Conservation (phyloP, 768 basidiomycete genomes). For the Russula earlei region DNA sequence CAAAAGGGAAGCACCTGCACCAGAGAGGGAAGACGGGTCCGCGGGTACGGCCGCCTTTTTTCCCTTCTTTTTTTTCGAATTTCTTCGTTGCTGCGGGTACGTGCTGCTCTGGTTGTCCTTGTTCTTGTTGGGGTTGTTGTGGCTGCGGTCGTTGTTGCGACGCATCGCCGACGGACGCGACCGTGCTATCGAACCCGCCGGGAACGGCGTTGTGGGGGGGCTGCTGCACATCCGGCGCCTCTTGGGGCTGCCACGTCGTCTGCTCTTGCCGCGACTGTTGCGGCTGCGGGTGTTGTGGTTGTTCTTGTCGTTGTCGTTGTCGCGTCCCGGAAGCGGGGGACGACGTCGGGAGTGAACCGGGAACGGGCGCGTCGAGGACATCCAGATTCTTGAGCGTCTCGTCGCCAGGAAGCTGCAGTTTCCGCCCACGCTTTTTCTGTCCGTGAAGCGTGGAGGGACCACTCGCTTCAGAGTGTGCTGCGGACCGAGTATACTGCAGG, state of each 20-base stretch:
- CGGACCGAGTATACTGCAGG: constrained; percentile 17
- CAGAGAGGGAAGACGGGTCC: constrained; percentile 24
- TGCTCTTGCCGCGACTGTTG: constrained; percentile 12
- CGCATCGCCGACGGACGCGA: constrained; percentile 5
- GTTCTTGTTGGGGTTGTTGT: too few relatives aligned
- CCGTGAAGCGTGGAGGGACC: constrained; percentile 14
- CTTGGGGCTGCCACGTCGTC: background rate
- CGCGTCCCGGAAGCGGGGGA: constrained; percentile 24
- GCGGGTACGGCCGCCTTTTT: constrained; percentile 24
- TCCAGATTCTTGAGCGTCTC: constrained; percentile 12
- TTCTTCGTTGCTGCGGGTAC: constrained; percentile 29
- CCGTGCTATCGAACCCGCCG: constrained; percentile 33
- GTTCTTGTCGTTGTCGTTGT: constrained; percentile 10
- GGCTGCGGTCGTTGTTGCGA: background rate
- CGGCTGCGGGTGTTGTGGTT: background rate
- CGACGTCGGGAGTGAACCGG: background rate
- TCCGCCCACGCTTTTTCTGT: constrained; percentile 28
- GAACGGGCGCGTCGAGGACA: background rate
- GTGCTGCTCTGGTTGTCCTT: background rate
- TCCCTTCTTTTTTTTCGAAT: constrained; percentile 37
- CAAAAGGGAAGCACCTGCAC: background rate
- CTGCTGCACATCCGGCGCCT: constrained; percentile 27
- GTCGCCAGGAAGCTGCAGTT: constrained; percentile 14
- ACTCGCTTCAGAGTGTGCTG: background rate
- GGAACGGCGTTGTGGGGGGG: constrained; percentile 36